Evolutionary conservation across 2,329 filamentous ascomycete species (phyloP), one percentile per base, ranked within the genome.

Genomic region (Lojkania enalia): DNA sequence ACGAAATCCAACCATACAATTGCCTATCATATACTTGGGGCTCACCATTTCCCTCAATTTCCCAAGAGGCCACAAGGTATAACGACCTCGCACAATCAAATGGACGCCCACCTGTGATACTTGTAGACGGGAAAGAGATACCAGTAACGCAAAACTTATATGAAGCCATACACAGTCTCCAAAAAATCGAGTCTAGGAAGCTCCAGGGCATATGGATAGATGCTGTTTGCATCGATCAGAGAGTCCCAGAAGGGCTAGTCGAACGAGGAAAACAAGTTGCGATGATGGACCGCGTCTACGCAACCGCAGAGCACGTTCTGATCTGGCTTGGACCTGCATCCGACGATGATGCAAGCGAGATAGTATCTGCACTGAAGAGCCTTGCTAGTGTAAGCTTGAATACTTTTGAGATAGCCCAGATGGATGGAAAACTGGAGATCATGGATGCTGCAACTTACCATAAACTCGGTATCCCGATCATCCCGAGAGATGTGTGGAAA

Each of bases 221-320:
- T 33, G 23, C 39, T 13, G 33, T 41, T 20, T 41, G 39, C 20
- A 41, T 41, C 25, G 27, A 41, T 18, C 39, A 41, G 27, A 6
- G 23, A 13, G 20, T 5, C 12, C 39, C 39, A 13, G 39, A 41
- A 33, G 39, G 11, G 6, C 7, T 32, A 9, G 15, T 19, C 13
- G 39, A 41, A 18, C 23, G 39, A 4, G 39, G 25, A 14, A 33
- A 20, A n/a, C 39, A 41, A 16, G 39, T 41, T 7, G 39, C 39
- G 7, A 41, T 41, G 39, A 41, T 41, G 39, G 39, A 41, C 29
- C 7, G 19, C 7, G 20, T 41, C 9, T 41, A 41, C 16, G 27
- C 23, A 7, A 11, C 9, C 14, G 39, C 39, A 7, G 19, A 16
- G 5, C 39, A 41, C 13, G 39, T 41, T n/a, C n/a, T 27, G 7